Conservation (phyloP, 805 yeast species). For the Suhomyces faveliae region DNA sequence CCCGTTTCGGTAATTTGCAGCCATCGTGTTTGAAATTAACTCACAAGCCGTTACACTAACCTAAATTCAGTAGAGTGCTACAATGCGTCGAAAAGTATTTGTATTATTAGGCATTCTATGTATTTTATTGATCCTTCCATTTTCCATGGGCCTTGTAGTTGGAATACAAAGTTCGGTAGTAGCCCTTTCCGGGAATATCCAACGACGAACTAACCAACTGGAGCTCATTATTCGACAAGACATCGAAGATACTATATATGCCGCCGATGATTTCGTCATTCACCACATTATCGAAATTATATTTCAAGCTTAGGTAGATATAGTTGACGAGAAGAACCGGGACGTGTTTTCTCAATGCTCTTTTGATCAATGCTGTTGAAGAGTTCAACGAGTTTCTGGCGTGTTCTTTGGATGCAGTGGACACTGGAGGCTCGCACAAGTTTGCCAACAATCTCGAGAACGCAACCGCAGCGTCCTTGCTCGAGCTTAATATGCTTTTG, state of each 20-base stretch:
- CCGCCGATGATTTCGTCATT: slow-evolving; percentile 54
- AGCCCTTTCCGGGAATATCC: slow-evolving; percentile 67
- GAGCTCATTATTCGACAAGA: slow-evolving; percentile 66
- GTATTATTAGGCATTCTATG: not conserved
- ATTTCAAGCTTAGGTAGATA: slow-evolving; percentile 50
- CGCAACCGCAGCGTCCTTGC: slow-evolving; percentile 43
- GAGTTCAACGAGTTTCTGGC: slow-evolving; percentile 48
- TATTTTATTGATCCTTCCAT: slow-evolving; percentile 61
- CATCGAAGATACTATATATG: slow-evolving; percentile 63
- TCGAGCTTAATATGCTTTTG: slow-evolving; percentile 13
- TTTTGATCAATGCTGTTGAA: slow-evolving; percentile 52
- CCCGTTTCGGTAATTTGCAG: no score
- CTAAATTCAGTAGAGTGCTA: no score
- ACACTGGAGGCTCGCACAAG: slow-evolving; percentile 64
- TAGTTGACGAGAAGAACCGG: slow-evolving; percentile 61
- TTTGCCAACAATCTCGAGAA: slow-evolving; percentile 60
- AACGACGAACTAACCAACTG: slow-evolving; percentile 59
- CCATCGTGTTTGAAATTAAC: no score
- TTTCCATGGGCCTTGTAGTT: slow-evolving; percentile 77
- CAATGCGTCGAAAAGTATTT: no score
- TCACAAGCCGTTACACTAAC: no score
- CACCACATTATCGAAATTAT: slow-evolving; percentile 45
- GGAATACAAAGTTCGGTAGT: slow-evolving; percentile 63
- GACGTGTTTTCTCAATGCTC: slow-evolving; percentile 60
- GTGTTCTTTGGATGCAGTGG: slow-evolving; percentile 26